A percentile compares a stretch with the other conserved stretches of the same genome.
Conservation (phyloP, 805 yeast genomes). For the Spathaspora boniae region DNA sequence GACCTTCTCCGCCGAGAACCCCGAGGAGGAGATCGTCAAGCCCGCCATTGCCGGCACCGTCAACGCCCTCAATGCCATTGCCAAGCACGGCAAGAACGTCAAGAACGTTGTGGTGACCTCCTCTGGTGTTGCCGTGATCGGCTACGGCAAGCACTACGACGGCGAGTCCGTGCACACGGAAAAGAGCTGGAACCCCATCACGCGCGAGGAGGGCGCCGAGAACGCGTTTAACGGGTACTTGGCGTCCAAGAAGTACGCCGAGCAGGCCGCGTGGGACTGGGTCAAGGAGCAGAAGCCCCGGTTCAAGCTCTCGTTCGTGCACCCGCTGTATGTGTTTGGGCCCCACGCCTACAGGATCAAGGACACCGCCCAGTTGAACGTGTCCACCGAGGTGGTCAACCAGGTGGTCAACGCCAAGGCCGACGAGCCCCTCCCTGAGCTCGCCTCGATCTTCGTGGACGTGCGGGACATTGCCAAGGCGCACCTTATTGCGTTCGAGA, state of each 20-base stretch:
- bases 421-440: slow-evolving; percentile 19
- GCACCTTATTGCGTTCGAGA: slow-evolving; percentile 37
- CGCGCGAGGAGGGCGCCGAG: slow-evolving; percentile 35
- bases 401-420: slow-evolving; percentile 28
- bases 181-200: slow-evolving; percentile 31
- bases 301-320: slow-evolving; percentile 12
- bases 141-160: slow-evolving; percentile 6
- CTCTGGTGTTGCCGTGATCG: slow-evolving; percentile 38
- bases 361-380: slow-evolving; percentile 23
- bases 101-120: slow-evolving; percentile 50
- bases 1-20: slow-evolving; percentile 35
- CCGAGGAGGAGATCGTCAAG: slow-evolving; percentile 45
- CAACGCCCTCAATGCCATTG: slow-evolving; percentile 15
- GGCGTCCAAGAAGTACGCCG: slow-evolving; percentile 60
- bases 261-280: slow-evolving; percentile 57
- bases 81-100: slow-evolving; percentile 22
- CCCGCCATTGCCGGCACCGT: slow-evolving; percentile 55
- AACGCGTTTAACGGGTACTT: slow-evolving; percentile 44
- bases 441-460: slow-evolving; percentile 16
- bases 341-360: slow-evolving; percentile 32
- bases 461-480: slow-evolving; percentile 25
- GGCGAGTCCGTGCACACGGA: slow-evolving; percentile 25
- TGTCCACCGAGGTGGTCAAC: slow-evolving; percentile 38
- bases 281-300: slow-evolving; percentile 21
- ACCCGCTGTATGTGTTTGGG: slow-evolving; percentile 24